Conservation (phyloP, 345 rosid species). For the Cochlearia excelsa region DNA sequence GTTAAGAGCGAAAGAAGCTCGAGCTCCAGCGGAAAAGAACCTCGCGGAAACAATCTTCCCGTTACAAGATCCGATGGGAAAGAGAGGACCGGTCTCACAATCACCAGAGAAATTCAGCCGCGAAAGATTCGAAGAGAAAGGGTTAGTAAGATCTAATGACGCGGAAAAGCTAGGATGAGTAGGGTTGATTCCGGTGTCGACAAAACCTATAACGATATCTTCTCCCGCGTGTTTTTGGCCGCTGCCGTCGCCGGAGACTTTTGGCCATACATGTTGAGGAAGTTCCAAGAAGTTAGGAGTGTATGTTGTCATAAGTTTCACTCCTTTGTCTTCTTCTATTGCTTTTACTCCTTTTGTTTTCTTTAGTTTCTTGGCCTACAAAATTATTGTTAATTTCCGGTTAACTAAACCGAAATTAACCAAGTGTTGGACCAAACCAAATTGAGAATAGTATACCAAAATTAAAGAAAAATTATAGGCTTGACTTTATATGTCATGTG, state of each 20-base stretch:
- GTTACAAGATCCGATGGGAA: slow-evolving; percentile 59
- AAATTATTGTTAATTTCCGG: neutral
- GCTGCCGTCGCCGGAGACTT: slow-evolving; percentile 45
- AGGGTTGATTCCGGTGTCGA: slow-evolving; percentile 81
- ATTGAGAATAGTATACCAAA: neutral
- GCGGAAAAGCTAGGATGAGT: slow-evolving; percentile 65
- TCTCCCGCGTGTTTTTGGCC: slow-evolving; percentile 47
- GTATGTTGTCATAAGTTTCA: slow-evolving; percentile 78
- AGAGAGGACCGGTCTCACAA: slow-evolving; percentile 66
- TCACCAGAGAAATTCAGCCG: slow-evolving; percentile 57
- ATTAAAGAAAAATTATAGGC: no score
- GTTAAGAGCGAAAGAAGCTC: slow-evolving; percentile 49
- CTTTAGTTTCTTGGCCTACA: slow-evolving; percentile 63
- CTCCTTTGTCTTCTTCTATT: slow-evolving; percentile 84
- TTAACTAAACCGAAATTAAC: slow-evolving; percentile 10
- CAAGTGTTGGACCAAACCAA: neutral
- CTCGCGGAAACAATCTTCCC: slow-evolving; percentile 76
- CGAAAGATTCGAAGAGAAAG: slow-evolving; percentile 40
- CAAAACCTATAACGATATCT: slow-evolving; percentile 70
- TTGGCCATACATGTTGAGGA: slow-evolving; percentile 50
- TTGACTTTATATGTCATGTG: no score
- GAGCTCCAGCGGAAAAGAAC: slow-evolving; percentile 84
- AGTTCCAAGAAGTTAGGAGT: slow-evolving; percentile 68
- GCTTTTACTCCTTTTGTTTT: slow-evolving; percentile 47
- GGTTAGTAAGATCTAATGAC: slow-evolving; percentile 36